Conservation (phyloP, 805 yeast genomes). For the Spathaspora arborariae region DNA sequence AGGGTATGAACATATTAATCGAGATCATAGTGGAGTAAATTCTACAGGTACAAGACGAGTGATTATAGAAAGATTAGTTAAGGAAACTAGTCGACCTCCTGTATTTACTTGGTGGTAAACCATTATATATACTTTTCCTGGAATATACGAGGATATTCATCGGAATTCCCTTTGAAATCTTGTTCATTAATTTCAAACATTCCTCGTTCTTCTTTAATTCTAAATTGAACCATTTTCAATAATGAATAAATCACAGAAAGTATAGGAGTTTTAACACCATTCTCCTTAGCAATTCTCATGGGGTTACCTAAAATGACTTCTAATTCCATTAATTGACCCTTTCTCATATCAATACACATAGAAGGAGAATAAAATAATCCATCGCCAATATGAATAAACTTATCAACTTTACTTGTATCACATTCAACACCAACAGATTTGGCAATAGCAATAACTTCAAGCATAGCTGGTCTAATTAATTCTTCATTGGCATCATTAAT, state of each 20-base stretch:
- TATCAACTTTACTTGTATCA: conserved; percentile 40
- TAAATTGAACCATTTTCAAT: conserved; percentile 58
- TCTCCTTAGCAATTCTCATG: conserved; percentile 33
- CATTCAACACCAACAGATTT: conserved; percentile 61
- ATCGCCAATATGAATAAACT: conserved; percentile 48
- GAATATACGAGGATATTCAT: conserved; percentile 8
- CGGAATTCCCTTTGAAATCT: conserved; percentile 11
- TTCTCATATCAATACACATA: conserved; percentile 36
- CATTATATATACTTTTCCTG: conserved; percentile 6
- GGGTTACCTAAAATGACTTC: conserved; percentile 41
- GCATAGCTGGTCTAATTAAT: conserved; percentile 55
- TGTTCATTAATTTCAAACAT: conserved; percentile 7
- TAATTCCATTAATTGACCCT: conserved; percentile 35
- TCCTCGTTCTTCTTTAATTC: conserved; percentile 56
- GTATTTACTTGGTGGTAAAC: conserved; percentile 63
- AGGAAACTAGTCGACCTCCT: conserved; percentile 53
- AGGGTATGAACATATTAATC: conserved; percentile 10
- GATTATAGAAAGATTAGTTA: conserved; percentile 57
- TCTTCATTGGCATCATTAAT: conserved; percentile 28
- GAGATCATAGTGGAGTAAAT: conserved; percentile 5
- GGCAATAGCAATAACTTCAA: conserved; percentile 63
- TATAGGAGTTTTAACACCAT: conserved; percentile 51
- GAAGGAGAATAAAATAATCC: conserved; percentile 41
- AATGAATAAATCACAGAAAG: conserved; percentile 56
- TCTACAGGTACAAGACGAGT: conserved; percentile 22